Base-by-base conservation (phyloP, 345 rosid species). In the Hibiscus tridactylites region DNA sequence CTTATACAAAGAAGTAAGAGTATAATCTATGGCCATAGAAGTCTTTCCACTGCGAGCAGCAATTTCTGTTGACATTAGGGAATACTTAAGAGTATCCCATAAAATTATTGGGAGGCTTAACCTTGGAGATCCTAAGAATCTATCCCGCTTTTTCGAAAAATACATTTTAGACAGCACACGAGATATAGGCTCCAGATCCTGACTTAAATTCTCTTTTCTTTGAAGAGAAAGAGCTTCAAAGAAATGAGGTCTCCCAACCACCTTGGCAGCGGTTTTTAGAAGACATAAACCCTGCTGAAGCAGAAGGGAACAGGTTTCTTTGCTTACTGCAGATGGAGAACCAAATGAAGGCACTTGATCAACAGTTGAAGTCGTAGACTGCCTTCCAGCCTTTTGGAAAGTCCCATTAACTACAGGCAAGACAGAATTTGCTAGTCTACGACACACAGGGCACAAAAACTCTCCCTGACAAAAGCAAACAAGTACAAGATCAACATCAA, bases 401-500 rank as follows among this genome's bases (percentile, higher is more conserved):
- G 82, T 79, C 64, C 75, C 87, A 47, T 87, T 84, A 70, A 80
- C 74, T 16, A 88, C 86, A 71, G 97, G 96, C 84, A 95, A 77
- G 68, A 86, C 79, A 42, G 94, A 90, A 82, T 95, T 95, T 71
- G 90, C 96, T 49, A 95, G 85, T 44, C 86, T 86, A 58, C 99
- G 98, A 73, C 99, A 95, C 63, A 87, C 92, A 74, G 99, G 99
- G 75, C 99, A 95, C 47, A 95, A 92, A 81, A 95, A 90, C 84
- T 95, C 99, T 62, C 93, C 97, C 98, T 94, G 81, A 61, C 60
- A 84, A 71, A 50, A 81, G 73, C 52, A 77, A 77, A 70, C 44
- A 53, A 58, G 71, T 65, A 61, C 5, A 11, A 42, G 71, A 73
- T 68, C 68, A 29, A 46, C 42, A 47, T 29, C 47, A 19, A 19